Base-by-base conservation (phyloP, 148 eudicot species). In the Drosera capensis region DNA sequence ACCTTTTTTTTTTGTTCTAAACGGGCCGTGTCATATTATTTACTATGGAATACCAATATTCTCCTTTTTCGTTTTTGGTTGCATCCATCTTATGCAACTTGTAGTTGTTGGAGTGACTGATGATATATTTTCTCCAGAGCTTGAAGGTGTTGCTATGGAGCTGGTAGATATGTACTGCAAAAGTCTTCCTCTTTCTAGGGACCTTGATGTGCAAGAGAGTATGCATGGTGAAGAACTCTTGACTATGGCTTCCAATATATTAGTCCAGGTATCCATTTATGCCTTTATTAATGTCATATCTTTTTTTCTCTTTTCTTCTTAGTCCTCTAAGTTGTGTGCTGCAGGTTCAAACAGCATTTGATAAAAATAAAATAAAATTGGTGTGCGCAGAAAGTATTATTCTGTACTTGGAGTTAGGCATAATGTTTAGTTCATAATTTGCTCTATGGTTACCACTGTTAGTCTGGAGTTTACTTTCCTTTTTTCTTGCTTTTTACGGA, bases 201-300 rank as follows among this genome's bases (percentile, higher is more conserved):
- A 88, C 30, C 71, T 88, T 71, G 96, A 88, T 72, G 73, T 68
- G 31, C 94, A 83, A 68, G 96, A 88, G 73, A 75, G 68, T 58
- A 77, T 77, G 92, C 68, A 74, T 56, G 96, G 96, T 29, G 96
- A 88, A 77, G 96, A 88, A 58, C 90, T 88, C 45, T 60, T 88
- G 31, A 64, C 77, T 29, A 58, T 78, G 79, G 74, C 76, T 45
- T 77, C 81, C 40, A 75, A 60, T 68, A 52, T 83, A 45, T 67
- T 88, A 67, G 86, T 80, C 61, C 92, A 80, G 94, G 96, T 88
- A 63, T 55, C 45, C 23, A 31, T 17, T 38, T 48, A 22, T 20
- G 15, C 31, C 31, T 28, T 28, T 6, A 28, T 34, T 16, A 47
- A 22, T n/a, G 4, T 39, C 18, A 8, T 20, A 38, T 8, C 43